phyloP scores from a whole-genome alignment of 2,329 filamentous ascomycete species.

The Diaporthe vexans region DNA sequence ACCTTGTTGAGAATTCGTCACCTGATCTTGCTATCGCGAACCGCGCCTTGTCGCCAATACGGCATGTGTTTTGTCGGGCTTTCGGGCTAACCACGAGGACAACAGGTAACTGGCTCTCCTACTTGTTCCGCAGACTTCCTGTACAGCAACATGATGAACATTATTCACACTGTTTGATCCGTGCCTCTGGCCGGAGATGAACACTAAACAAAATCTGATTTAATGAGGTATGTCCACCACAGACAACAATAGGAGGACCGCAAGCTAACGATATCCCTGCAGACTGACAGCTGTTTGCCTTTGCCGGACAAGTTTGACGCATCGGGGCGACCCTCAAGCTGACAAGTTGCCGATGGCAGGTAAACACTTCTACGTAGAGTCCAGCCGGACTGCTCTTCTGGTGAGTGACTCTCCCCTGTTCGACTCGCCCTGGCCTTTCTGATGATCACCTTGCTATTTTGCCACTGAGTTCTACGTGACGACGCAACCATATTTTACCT shows the following conservation, averaged over 20 bases:
- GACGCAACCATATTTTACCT: slow-evolving; percentile 54
- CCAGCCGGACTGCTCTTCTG: neutral
- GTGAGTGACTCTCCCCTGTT: slow-evolving; percentile 37
- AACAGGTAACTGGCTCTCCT: slow-evolving; percentile 44
- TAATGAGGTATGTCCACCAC: slow-evolving; percentile 57
- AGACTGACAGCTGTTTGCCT: slow-evolving; percentile 42
- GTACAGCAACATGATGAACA: slow-evolving; percentile 62
- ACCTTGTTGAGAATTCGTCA: slow-evolving; percentile 78
- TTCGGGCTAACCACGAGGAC: slow-evolving; percentile 36
- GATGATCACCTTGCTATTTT: slow-evolving; percentile 65
- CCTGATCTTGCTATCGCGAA: slow-evolving; percentile 61
- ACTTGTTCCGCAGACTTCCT: slow-evolving; percentile 39
- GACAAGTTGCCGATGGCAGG: slow-evolving; percentile 34
- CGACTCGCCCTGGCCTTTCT: slow-evolving; percentile 52
- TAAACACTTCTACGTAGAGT: slow-evolving; percentile 17
- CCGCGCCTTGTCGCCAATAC: slow-evolving; percentile 4
- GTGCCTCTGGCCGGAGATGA: slow-evolving; percentile 62
- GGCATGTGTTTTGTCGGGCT: slow-evolving; percentile 43
- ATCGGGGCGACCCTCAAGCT: slow-evolving; percentile 19
- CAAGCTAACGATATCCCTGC: slow-evolving; percentile 20
- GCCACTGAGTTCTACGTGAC: slow-evolving; percentile 68
- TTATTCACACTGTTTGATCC: slow-evolving; percentile 75
- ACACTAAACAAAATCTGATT: slow-evolving; percentile 69
- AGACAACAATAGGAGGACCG: no score
- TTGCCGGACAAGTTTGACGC: slow-evolving; percentile 24